Conservation (phyloP, 305 asterid genomes). For the Fraxinus latifolia region DNA sequence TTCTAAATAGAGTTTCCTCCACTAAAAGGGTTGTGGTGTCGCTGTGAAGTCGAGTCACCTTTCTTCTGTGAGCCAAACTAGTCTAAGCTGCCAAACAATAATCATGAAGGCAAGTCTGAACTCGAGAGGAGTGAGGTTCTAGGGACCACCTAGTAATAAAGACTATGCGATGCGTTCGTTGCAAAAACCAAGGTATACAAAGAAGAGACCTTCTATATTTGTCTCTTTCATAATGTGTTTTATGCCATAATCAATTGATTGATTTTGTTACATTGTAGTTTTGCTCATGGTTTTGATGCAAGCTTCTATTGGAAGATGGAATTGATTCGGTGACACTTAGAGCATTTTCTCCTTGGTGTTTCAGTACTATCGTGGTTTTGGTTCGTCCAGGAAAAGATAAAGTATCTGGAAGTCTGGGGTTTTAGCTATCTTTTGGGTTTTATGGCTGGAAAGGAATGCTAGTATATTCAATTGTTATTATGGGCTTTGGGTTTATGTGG, state of each 20-base stretch:
- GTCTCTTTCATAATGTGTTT: background rate
- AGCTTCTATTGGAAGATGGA: background rate
- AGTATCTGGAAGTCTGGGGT: background rate
- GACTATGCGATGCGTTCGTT: background rate
- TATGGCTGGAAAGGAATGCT: background rate
- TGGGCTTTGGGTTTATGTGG: background rate
- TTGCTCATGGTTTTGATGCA: background rate
- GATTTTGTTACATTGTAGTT: background rate
- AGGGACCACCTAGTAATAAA: background rate
- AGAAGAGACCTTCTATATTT: background rate
- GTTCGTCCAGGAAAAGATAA: background rate
- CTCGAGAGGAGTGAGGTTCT: background rate
- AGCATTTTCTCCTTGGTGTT: background rate
- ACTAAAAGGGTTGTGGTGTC: background rate
- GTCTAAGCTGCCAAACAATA: background rate
- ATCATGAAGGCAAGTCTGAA: background rate
- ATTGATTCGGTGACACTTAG: background rate
- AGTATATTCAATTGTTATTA: background rate
- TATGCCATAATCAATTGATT: background rate
- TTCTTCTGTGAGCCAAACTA: background rate
- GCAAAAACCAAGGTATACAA: slow-evolving; percentile 2
- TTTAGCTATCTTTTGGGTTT: background rate
- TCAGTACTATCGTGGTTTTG: background rate
- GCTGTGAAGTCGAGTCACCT: background rate
- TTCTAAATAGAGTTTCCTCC: background rate